phyloP scores from a whole-genome alignment of 2,329 filamentous ascomycete genomes.

The Paramyrothecium sp. region DNA sequence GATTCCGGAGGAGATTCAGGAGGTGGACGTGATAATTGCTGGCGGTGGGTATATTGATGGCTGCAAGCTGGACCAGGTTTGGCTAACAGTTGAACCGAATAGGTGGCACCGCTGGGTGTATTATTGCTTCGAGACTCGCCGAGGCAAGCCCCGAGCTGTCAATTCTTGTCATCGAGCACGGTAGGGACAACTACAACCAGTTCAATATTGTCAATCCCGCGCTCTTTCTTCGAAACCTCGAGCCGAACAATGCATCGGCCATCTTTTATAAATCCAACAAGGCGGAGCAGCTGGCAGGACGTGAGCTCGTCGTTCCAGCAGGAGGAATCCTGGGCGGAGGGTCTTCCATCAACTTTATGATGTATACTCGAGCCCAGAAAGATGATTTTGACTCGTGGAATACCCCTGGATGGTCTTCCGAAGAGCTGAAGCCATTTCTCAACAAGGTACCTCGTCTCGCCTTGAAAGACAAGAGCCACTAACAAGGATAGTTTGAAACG shows the following conservation, averaged over 20 bases:
- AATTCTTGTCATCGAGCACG: conserved; percentile 24
- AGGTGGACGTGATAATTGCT: background rate
- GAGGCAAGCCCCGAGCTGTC: conserved; percentile 20
- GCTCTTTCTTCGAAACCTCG: conserved; percentile 15
- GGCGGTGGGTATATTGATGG: background rate
- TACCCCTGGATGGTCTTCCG: conserved; percentile 20
- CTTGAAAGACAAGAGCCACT: background rate
- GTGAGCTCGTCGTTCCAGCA: conserved; percentile 17
- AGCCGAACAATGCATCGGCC: conserved; percentile 14
- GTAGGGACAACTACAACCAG: conserved; percentile 21
- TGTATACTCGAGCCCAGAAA: conserved; percentile 25
- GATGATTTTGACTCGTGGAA: conserved; percentile 24
- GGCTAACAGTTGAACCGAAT: background rate
- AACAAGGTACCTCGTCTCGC: conserved; percentile 18
- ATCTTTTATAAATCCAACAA: conserved; percentile 20
- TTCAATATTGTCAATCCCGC: conserved; percentile 20
- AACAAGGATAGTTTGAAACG: conserved; percentile 40
- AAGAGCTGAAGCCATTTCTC: conserved; percentile 21
- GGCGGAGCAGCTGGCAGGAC: conserved; percentile 16
- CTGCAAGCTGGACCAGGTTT: no score
- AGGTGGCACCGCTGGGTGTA: conserved; percentile 23
- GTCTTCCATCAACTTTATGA: conserved; percentile 30
- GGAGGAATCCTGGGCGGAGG: conserved; percentile 28
- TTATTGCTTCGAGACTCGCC: conserved; percentile 22
- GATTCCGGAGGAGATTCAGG: background rate